These are phyloP conservation scores for Zarea fungicola DNA, from an alignment of 2,329 filamentous ascomycete genomes.

Conservation along the genomic window DNA sequence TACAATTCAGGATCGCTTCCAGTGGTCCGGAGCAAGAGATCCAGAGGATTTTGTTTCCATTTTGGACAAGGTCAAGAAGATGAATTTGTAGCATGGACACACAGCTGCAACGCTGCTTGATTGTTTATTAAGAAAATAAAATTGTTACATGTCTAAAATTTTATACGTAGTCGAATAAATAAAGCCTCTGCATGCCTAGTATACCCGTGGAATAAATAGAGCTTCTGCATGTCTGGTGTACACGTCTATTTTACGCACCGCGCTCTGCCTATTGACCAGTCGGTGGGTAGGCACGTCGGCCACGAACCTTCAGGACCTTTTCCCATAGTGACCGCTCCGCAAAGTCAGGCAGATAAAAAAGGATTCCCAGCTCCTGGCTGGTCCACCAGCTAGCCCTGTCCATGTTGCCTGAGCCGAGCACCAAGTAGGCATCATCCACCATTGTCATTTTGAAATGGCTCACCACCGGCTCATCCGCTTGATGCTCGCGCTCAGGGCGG, in stretches of 20 bases:
- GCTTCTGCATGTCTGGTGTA: too few relatives aligned
- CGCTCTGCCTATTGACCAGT: too few relatives aligned
- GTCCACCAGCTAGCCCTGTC: conserved; percentile 84
- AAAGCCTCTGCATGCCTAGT: too few relatives aligned
- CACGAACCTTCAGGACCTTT: conserved; percentile 30
- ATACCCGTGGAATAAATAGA: too few relatives aligned
- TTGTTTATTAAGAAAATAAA: not conserved
- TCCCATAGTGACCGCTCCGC: conserved; percentile 34
- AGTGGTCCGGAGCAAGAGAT: conserved; percentile 65
- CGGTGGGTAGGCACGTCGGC: conserved; percentile 13
- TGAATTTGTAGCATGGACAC: not conserved
- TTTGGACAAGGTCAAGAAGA: conserved; percentile 52
- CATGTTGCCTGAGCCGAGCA: conserved; percentile 78
- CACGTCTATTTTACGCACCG: not conserved
- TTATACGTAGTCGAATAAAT: too few relatives aligned
- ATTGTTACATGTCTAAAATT: not conserved
- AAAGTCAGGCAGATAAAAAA: conserved; percentile 43
- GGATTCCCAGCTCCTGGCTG: conserved; percentile 73
- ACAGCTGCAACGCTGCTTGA: too few relatives aligned
- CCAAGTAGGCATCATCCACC: conserved; percentile 60
- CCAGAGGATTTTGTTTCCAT: conserved; percentile 58
- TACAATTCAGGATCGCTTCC: conserved; percentile 61
- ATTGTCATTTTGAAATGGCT: conserved; percentile 74
- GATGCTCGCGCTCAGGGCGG: conserved; percentile 24
- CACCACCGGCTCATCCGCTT: conserved; percentile 58